Conservation (phyloP, 176 grass and related monocot genomes). For the Melocanna baccifera region DNA sequence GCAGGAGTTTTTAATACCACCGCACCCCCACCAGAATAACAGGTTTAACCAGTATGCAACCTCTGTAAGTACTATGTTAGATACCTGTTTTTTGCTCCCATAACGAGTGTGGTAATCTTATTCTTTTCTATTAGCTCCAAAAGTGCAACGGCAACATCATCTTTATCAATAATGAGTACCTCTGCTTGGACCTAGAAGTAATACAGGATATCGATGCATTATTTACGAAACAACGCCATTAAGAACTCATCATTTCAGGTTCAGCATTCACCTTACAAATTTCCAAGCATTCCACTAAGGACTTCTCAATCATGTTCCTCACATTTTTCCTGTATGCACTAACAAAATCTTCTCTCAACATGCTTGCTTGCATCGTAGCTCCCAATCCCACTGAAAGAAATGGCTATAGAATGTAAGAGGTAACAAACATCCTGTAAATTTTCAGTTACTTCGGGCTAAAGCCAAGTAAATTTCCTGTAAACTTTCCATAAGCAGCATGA, state of each 20-base stretch:
- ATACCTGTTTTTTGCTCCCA: constrained; percentile 26
- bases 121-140: neutral
- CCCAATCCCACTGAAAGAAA: constrained; percentile 25
- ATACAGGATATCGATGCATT: neutral
- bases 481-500: neutral
- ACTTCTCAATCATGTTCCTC: neutral
- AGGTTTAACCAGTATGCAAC: neutral
- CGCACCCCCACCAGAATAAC: neutral
- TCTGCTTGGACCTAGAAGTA: constrained; percentile 4
- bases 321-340: neutral
- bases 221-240: neutral
- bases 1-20: neutral
- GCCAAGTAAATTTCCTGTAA: neutral
- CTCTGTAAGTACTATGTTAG: neutral
- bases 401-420: constrained; percentile 26
- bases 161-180: constrained; percentile 10
- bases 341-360: neutral
- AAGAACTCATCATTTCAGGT: neutral
- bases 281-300: neutral
- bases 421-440: neutral
- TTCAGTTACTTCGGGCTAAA: neutral
- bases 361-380: neutral
- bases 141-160: neutral
- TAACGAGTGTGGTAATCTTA: constrained; percentile 26
- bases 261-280: neutral